These are phyloP conservation scores for Brasilioporus rufonigricans DNA, from an alignment of 768 basidiomycete genomes.

Conservation along the genomic window DNA sequence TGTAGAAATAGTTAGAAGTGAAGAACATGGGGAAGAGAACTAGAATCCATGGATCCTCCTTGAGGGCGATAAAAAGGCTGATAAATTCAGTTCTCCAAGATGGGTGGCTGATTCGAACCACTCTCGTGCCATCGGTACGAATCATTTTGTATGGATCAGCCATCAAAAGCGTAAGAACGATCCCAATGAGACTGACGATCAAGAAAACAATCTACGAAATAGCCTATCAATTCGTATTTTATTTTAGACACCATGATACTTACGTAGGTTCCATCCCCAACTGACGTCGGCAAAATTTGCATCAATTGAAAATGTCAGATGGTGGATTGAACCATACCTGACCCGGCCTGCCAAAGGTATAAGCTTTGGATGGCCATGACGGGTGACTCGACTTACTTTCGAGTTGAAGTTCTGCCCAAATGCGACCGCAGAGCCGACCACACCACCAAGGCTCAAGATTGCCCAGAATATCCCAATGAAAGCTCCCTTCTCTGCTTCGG, in stretches of 20 bases:
- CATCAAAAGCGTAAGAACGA: slow-evolving; percentile 66
- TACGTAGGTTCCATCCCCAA: slow-evolving; percentile 81
- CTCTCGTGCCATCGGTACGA: slow-evolving; percentile 70
- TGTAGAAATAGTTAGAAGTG: slow-evolving; percentile 81
- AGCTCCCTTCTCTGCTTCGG: slow-evolving; percentile 54
- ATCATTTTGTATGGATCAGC: slow-evolving; percentile 69
- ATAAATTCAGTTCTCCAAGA: slow-evolving; percentile 75
- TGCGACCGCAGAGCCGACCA: slow-evolving; percentile 75
- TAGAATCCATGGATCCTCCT: slow-evolving; percentile 68
- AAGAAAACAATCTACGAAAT: slow-evolving; percentile 64
- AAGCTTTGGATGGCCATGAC: background rate
- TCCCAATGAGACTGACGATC: slow-evolving; percentile 65
- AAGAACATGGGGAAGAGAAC: slow-evolving; percentile 85
- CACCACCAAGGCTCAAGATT: slow-evolving; percentile 79
- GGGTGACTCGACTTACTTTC: slow-evolving; percentile 37
- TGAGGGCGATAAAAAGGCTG: slow-evolving; percentile 65
- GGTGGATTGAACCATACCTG: slow-evolving; percentile 16
- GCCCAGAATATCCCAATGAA: slow-evolving; percentile 56
- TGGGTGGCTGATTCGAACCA: slow-evolving; percentile 57
- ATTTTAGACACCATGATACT: slow-evolving; percentile 37
- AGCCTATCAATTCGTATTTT: background rate
- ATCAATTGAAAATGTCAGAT: background rate
- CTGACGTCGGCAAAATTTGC: slow-evolving; percentile 29
- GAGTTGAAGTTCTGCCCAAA: slow-evolving; percentile 70
- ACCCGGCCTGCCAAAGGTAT: slow-evolving; percentile 23